Evolutionary conservation across 1,139 yeast species (phyloP).

Genomic region (Geotrichum cucujoidarum): DNA sequence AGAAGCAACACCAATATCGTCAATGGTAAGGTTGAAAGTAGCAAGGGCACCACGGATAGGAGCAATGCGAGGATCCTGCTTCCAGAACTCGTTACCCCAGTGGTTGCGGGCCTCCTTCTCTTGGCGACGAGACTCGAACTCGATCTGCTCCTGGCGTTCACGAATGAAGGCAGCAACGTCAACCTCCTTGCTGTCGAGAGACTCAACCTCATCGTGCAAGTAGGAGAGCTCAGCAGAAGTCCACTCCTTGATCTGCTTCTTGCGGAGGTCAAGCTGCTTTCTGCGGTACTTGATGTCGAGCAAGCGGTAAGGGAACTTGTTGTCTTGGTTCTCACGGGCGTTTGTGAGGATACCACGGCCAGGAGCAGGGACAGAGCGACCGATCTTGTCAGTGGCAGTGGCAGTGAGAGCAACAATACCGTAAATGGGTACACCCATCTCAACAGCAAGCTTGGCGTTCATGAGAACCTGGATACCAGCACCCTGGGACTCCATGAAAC

Average conservation of each 20-base stretch:
- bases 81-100: slow-evolving; percentile 95
- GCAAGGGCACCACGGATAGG: slow-evolving; percentile 97
- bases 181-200: slow-evolving; percentile 43
- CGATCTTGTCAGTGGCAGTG: slow-evolving; percentile 97
- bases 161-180: slow-evolving; percentile 49
- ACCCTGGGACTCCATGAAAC: slow-evolving; percentile 99
- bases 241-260: slow-evolving; percentile 76
- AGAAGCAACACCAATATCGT: slow-evolving; percentile 95
- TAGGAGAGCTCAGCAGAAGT: slow-evolving; percentile 72
- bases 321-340: slow-evolving; percentile 87
- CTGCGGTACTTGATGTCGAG: slow-evolving; percentile 90
- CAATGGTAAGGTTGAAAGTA: slow-evolving; percentile 84
- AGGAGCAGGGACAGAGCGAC: slow-evolving; percentile 99
- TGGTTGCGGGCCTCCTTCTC: slow-evolving; percentile 82
- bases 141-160: slow-evolving; percentile 85
- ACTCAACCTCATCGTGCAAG: slow-evolving; percentile 65
- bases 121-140: slow-evolving; percentile 81
- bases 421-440: slow-evolving; percentile 98
- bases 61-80: slow-evolving; percentile 87
- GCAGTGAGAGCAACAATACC: slow-evolving; percentile 93
- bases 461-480: slow-evolving; percentile 96
- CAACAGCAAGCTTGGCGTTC: slow-evolving; percentile 89
- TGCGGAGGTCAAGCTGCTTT: slow-evolving; percentile 81
- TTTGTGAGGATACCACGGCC: slow-evolving; percentile 98
- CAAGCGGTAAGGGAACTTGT: slow-evolving; percentile 75